Evolutionary conservation across 129 eudicot genomes (phyloP).

Genomic region (carrot (Daucus carota)): DH1_v3.0 NC_030384.2:45384501-45385000

Average conservation of each 20-base stretch:
- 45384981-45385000: constrained; percentile 71
- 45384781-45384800: too few relatives aligned
- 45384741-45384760: background rate
- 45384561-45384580: constrained; percentile 83
- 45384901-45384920: constrained; percentile 93
- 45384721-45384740: background rate
- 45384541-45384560: constrained; percentile 47
- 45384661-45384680: background rate
- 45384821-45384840: background rate
- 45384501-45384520: constrained; percentile 71
- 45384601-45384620: constrained; percentile 21
- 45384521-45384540: constrained; percentile 60
- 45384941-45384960: constrained; percentile 68
- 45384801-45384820: background rate
- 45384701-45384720: background rate
- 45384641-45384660: background rate
- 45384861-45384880: constrained; percentile 76
- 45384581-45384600: constrained; percentile 75
- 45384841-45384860: background rate
- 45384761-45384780: too few relatives aligned
- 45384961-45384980: constrained; percentile 49
- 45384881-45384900: constrained; percentile 88
- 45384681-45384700: background rate
- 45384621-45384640: background rate
- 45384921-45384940: constrained; percentile 77